Conservation (phyloP, 345 rosid genomes). For the Brassica juncea region DNA sequence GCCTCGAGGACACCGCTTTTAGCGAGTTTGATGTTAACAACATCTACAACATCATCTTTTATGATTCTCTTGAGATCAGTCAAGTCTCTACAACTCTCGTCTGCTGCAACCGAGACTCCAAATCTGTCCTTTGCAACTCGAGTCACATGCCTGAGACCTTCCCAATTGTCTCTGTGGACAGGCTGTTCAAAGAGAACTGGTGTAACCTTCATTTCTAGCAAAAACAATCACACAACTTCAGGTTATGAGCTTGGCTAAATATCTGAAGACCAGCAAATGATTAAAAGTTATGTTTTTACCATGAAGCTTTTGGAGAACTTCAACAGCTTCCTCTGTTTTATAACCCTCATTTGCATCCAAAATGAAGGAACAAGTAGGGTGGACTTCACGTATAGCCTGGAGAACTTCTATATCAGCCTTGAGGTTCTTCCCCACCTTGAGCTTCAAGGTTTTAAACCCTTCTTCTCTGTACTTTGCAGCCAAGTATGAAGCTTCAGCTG, state of each 20-base stretch:
- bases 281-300: constrained; percentile 46
- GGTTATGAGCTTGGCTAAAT: not conserved
- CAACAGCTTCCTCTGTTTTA: constrained; percentile 69
- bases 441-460: constrained; percentile 87
- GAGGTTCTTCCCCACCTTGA: constrained; percentile 88
- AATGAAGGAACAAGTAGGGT: constrained; percentile 76
- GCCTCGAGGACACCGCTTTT: constrained; percentile 81
- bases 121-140: constrained; percentile 60
- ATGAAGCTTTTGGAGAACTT: constrained; percentile 73
- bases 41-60: constrained; percentile 61
- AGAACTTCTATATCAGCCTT: constrained; percentile 75
- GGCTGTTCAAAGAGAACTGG: constrained; percentile 95
- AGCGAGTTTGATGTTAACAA: constrained; percentile 83
- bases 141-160: constrained; percentile 82
- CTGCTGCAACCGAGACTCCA: constrained; percentile 87
- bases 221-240: constrained; percentile 25
- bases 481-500: constrained; percentile 71
- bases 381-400: constrained; percentile 75
- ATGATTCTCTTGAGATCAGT: constrained; percentile 72
- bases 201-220: constrained; percentile 76
- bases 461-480: constrained; percentile 66
- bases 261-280: constrained; percentile 3
- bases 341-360: constrained; percentile 98
- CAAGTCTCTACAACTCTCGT: constrained; percentile 83
- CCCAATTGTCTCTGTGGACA: constrained; percentile 90